These are phyloP conservation scores for Entelexis sorbosivorans DNA, from an alignment of 1,139 yeast genomes.

Conservation along the genomic window DNA sequence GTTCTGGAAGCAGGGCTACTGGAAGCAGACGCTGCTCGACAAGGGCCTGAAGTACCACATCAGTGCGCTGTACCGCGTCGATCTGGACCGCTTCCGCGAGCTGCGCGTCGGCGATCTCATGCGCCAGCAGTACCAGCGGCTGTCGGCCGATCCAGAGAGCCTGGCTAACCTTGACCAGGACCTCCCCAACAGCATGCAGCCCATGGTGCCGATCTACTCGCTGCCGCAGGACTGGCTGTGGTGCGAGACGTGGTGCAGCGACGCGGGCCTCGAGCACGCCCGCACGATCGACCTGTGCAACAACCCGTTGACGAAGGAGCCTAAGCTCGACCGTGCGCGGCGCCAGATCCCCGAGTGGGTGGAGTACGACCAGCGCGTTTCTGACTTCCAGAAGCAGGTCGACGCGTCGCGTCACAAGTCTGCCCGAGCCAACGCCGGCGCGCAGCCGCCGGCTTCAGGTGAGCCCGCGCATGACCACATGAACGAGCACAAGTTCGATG, in stretches of 20 bases:
- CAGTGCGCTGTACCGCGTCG: constrained; percentile 75
- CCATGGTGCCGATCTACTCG: constrained; percentile 53
- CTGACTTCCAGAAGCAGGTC: constrained; percentile 26
- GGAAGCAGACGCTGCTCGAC: constrained; percentile 51
- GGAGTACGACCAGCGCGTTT: constrained; percentile 47
- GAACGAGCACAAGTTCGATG: neutral
- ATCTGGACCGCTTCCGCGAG: constrained; percentile 53
- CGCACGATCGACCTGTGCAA: constrained; percentile 75
- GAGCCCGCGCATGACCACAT: neutral
- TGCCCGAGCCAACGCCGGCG: too few species aligned
- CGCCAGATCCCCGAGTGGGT: constrained; percentile 73
- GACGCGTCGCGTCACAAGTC: neutral
- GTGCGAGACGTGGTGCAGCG: constrained; percentile 93
- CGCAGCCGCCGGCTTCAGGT: neutral
- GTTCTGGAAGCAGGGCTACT: constrained; percentile 91
- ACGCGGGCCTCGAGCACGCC: constrained; percentile 47
- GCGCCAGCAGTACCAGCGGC: constrained; percentile 74
- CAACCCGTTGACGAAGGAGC: constrained; percentile 70
- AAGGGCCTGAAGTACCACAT: constrained; percentile 57
- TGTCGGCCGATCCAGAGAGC: constrained; percentile 70
- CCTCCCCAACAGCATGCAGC: constrained; percentile 75
- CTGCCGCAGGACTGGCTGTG: constrained; percentile 78
- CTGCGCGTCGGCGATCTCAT: constrained; percentile 65
- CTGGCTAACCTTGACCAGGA: constrained; percentile 83
- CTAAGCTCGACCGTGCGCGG: constrained; percentile 60